These are phyloP conservation scores for Thelonectria blattea DNA, from an alignment of 2,329 filamentous ascomycete species.

Conservation along the genomic window DNA sequence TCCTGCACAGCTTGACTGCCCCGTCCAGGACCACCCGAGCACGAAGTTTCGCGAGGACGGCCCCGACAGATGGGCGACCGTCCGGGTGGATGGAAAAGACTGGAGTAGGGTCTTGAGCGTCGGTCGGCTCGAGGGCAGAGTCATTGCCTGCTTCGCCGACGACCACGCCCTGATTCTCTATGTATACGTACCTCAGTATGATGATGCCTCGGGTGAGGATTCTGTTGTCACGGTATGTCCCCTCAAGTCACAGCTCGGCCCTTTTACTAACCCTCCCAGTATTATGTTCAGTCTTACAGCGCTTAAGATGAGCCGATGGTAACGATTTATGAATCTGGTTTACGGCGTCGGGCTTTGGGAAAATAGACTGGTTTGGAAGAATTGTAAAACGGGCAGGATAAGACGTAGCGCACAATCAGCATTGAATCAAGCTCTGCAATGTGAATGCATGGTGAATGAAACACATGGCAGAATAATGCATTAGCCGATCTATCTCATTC, in stretches of 20 bases:
- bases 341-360: slow-evolving; percentile 21
- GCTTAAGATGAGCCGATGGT: slow-evolving; percentile 22
- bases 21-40: slow-evolving; percentile 80
- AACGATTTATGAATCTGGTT: not conserved
- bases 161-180: slow-evolving; percentile 83
- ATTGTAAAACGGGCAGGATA: slow-evolving; percentile 17
- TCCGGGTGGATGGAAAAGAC: slow-evolving; percentile 90
- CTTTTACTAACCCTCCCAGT: slow-evolving; percentile 42
- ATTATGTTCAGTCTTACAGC: slow-evolving; percentile 53
- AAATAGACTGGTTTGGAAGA: not conserved
- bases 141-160: slow-evolving; percentile 89
- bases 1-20: slow-evolving; percentile 72
- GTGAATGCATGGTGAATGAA: not conserved
- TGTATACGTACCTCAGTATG: slow-evolving; percentile 77
- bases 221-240: slow-evolving; percentile 73
- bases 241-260: slow-evolving; percentile 11
- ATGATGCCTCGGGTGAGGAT: slow-evolving; percentile 69
- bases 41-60: slow-evolving; percentile 78
- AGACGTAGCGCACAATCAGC: not conserved
- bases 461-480: slow-evolving; percentile 16
- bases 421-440: not conserved
- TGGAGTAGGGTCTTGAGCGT: slow-evolving; percentile 96
- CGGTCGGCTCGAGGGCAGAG: slow-evolving; percentile 83
- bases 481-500: slow-evolving; percentile 25
- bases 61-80: slow-evolving; percentile 85